Base-by-base conservation (phyloP, 2,329 filamentous ascomycete species). In the Diaporthe batatas region DNA sequence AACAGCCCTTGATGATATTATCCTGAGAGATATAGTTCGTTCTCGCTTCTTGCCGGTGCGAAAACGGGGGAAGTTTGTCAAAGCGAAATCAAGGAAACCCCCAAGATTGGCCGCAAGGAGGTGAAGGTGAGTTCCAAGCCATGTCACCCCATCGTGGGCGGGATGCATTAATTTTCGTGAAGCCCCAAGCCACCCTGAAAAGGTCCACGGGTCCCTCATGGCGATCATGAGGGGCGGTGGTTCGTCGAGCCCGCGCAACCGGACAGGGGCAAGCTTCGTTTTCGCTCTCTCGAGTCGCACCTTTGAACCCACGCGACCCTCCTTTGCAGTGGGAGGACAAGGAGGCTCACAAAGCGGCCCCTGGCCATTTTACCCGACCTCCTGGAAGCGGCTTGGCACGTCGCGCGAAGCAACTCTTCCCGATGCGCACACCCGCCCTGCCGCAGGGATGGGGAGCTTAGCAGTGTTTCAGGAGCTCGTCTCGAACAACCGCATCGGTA, bases 281-380 rank as follows among this genome's bases (percentile, higher is more conserved):
- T 54, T 71, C 69, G 69, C 57, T 71, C 58, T 71, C 69, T 71
- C 69, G 36, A 67, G 62, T 70, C 68, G 53, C 42, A 59, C 36
- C 21, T 49, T 36, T 57, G 11, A 49, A 55, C 68, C 42, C 54
- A 59, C 68, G 62, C 62, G 47, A 70, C 68, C 39, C 68, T 58
- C 68, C 68, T n/a, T 8, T 8, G 68, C 57, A 6, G 6, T 21
- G 16, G 16, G 44, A 29, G 29, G 29, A 29, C 29, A 29, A 29
- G 29, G 29, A 47, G 44, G 44, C 42, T 49, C 47, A 10, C 47
- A 51, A 5, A 18, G 47, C n/a, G 44, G 36, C 51, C 36, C 47
- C 59, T 71, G 58, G 36, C 69, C n/a, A n/a, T n/a, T n/a, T n/a
- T n/a, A n/a, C n/a, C 57, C 53, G 39, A 39, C 47, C 32, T 65